Percentiles rank a stretch among this genome's conserved stretches.
Evolutionary conservation across 129 eudicot species (phyloP).

Genomic region (Tanacetum coccineum): DNA sequence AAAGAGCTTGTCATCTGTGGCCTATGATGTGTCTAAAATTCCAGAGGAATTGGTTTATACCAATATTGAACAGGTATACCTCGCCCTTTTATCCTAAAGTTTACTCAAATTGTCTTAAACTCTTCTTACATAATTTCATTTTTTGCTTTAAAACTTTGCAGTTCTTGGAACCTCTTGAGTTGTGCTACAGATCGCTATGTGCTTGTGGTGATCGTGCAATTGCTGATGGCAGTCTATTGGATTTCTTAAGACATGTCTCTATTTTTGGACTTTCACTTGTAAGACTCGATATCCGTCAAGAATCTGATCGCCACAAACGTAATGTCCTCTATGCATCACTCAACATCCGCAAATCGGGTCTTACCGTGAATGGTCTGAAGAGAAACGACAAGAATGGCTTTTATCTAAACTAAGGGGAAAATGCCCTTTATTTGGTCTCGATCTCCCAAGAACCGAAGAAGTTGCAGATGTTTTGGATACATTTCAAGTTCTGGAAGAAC

Average conservation of each 20-base stretch:
- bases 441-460: conserved; percentile 91
- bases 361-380: conserved; percentile 89
- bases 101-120: not conserved
- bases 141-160: conserved; percentile 28
- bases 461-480: conserved; percentile 89
- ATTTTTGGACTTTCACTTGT: conserved; percentile 96
- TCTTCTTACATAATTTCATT: not conserved
- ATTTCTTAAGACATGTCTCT: conserved; percentile 90
- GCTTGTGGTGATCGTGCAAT: conserved; percentile 89
- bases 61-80: conserved; percentile 67
- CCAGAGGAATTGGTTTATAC: conserved; percentile 88
- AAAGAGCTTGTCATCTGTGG: conserved; percentile 81
- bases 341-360: conserved; percentile 88
- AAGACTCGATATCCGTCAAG: conserved; percentile 94
- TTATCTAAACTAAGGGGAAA: conserved; percentile 81
- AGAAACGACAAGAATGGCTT: conserved; percentile 91
- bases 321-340: conserved; percentile 96
- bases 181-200: conserved; percentile 90
- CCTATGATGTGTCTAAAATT: conserved; percentile 73
- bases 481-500: conserved; percentile 77
- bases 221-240: conserved; percentile 97
- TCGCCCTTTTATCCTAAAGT: not conserved
- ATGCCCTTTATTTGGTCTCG: conserved; percentile 87
- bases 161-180: conserved; percentile 98
- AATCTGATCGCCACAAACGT: conserved; percentile 90